A percentile compares a stretch with the other conserved stretches of the same genome.
These are phyloP conservation scores for Teratosphaeria viscida DNA, from an alignment of 2,329 filamentous ascomycete species.

Conservation along the genomic window DNA sequence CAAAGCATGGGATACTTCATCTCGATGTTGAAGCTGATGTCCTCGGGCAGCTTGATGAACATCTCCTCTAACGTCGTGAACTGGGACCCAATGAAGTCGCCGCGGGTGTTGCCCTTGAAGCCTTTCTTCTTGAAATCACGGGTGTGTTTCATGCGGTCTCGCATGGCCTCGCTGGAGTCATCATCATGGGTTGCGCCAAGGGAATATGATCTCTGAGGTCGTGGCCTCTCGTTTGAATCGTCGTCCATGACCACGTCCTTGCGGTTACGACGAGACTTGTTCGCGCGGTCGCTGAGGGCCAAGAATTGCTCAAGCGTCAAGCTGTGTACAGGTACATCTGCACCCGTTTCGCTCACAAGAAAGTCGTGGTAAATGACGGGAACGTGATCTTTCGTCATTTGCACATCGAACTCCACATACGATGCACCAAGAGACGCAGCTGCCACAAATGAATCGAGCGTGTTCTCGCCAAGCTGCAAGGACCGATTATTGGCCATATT, in stretches of 20 bases:
- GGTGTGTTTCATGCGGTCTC: slow-evolving; percentile 94
- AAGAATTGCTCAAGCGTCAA: slow-evolving; percentile 92
- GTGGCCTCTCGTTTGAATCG: not conserved
- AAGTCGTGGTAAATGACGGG: slow-evolving; percentile 99
- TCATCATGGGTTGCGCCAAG: slow-evolving; percentile 39
- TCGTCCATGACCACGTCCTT: slow-evolving; percentile 1
- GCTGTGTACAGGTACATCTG: slow-evolving; percentile 92
- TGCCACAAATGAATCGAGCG: slow-evolving; percentile 87
- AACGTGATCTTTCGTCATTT: slow-evolving; percentile 96
- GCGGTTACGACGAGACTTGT: slow-evolving; percentile 6
- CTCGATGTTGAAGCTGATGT: slow-evolving; percentile 94
- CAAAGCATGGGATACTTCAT: slow-evolving; percentile 99
- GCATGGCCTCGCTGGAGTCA: slow-evolving; percentile 40
- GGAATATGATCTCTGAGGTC: slow-evolving; percentile 46
- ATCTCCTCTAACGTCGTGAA: slow-evolving; percentile 93
- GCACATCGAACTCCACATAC: slow-evolving; percentile 72
- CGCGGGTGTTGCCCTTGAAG: slow-evolving; percentile 89
- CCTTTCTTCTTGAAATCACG: slow-evolving; percentile 89
- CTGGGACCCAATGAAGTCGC: slow-evolving; percentile 88
- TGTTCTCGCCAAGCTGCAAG: slow-evolving; percentile 92
- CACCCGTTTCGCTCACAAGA: slow-evolving; percentile 91
- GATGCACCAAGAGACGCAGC: slow-evolving; percentile 81
- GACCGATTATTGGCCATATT: slow-evolving; percentile 57
- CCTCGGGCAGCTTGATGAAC: slow-evolving; percentile 70
- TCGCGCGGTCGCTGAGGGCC: slow-evolving; percentile 14